phyloP scores from a whole-genome alignment of 176 grass and related monocot species.

The Triticum urartu region DNA sequence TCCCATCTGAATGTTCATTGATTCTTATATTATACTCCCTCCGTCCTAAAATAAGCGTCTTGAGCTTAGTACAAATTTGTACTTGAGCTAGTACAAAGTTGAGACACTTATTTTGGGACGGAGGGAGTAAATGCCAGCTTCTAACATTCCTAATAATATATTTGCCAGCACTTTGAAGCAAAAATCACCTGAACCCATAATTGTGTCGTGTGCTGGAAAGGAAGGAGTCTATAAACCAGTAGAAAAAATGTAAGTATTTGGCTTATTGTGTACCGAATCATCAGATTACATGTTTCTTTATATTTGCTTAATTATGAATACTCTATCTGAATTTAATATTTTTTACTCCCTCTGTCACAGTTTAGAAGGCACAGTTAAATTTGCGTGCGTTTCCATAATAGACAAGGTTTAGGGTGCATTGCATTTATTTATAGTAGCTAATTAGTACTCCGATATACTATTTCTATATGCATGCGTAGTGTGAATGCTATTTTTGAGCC shows the following conservation, averaged over 20 bases:
- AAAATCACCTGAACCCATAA: conserved; percentile 39
- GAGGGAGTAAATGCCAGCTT: background rate
- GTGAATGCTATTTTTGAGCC: no score
- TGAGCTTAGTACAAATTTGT: background rate
- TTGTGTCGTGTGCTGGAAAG: conserved; percentile 53
- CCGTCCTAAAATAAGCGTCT: background rate
- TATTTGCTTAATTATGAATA: background rate
- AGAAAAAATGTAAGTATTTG: conserved; percentile 63
- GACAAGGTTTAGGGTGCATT: no score
- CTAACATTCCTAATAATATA: conserved; percentile 40
- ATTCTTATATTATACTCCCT: background rate
- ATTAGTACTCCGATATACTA: no score
- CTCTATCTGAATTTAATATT: no score
- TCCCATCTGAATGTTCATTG: no score
- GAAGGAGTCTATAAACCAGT: conserved; percentile 68
- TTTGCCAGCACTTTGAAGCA: conserved; percentile 40
- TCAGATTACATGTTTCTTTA: conserved; percentile 13
- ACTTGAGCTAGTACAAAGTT: no score
- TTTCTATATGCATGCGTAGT: no score
- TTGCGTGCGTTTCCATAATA: no score
- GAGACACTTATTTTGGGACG: no score
- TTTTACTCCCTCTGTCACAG: no score
- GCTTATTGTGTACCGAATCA: background rate
- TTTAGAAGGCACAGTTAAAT: no score
- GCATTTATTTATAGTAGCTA: no score